Conservation (phyloP, 345 rosid genomes). For the Camelina hispida region DNA sequence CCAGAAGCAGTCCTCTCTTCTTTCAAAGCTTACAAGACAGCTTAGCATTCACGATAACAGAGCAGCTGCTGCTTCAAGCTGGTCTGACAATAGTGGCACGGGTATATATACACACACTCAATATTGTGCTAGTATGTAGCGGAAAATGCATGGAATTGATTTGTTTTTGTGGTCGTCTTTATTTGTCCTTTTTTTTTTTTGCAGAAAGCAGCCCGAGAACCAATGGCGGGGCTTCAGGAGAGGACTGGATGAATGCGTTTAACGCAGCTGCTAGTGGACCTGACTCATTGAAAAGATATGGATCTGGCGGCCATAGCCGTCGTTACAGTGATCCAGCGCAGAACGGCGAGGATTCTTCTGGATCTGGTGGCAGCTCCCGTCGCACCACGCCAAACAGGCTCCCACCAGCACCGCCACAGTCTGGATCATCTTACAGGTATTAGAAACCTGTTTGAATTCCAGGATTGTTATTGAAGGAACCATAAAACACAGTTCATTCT, state of each 20-base stretch:
- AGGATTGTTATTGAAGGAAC: slow-evolving; percentile 29
- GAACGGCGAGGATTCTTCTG: slow-evolving; percentile 69
- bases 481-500: slow-evolving; percentile 13
- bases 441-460: slow-evolving; percentile 39
- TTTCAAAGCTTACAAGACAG: slow-evolving; percentile 82
- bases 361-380: slow-evolving; percentile 60
- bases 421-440: slow-evolving; percentile 60
- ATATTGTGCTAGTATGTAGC: neutral
- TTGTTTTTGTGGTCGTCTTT: neutral
- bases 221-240: slow-evolving; percentile 59
- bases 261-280: slow-evolving; percentile 79
- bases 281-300: slow-evolving; percentile 52
- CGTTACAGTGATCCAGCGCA: slow-evolving; percentile 59
- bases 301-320: slow-evolving; percentile 65
- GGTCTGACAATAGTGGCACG: slow-evolving; percentile 66
- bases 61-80: slow-evolving; percentile 81
- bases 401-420: slow-evolving; percentile 86
- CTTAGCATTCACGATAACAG: slow-evolving; percentile 89
- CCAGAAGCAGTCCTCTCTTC: slow-evolving; percentile 86
- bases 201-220: slow-evolving; percentile 89
- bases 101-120: slow-evolving; percentile 45
- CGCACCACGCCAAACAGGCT: slow-evolving; percentile 82
- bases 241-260: slow-evolving; percentile 94
- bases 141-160: neutral
- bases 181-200: neutral